Conservation (phyloP, 768 basidiomycete species). For the Lentinula sp. region DNA sequence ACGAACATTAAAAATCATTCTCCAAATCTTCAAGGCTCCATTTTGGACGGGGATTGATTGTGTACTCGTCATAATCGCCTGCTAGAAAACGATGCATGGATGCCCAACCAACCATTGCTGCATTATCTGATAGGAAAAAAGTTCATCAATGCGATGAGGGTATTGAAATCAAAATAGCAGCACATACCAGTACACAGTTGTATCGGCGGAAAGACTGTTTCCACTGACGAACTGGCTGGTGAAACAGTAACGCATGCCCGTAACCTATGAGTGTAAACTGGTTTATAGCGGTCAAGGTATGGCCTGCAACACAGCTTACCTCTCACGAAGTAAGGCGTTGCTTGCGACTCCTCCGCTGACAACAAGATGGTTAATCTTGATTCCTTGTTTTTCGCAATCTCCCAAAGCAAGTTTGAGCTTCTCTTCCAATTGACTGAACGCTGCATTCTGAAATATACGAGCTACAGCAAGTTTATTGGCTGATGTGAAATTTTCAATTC, state of each 20-base stretch:
- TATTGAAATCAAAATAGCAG: not conserved
- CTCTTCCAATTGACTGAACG: constrained; percentile 65
- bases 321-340: constrained; percentile 61
- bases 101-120: constrained; percentile 95
- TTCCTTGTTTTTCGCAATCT: constrained; percentile 34
- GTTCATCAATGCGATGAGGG: not conserved
- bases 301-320: constrained; percentile 34
- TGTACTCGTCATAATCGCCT: constrained; percentile 55
- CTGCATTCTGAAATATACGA: constrained; percentile 66
- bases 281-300: not conserved
- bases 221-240: constrained; percentile 26
- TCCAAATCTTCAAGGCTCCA: constrained; percentile 71
- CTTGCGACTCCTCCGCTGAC: constrained; percentile 94
- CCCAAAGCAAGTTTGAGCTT: constrained; percentile 58
- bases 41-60: constrained; percentile 54
- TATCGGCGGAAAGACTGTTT: constrained; percentile 69
- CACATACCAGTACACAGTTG: constrained; percentile 73
- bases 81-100: constrained; percentile 75
- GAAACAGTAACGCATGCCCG: not conserved
- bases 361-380: constrained; percentile 55
- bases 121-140: constrained; percentile 61
- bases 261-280: not conserved
- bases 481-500: constrained; percentile 33
- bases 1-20: not conserved
- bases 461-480: constrained; percentile 46